Percentiles rank a stretch among this genome's conserved stretches.
Evolutionary conservation across 306 rosid species (phyloP).

Genomic region (Lotus japonicus): DNA sequence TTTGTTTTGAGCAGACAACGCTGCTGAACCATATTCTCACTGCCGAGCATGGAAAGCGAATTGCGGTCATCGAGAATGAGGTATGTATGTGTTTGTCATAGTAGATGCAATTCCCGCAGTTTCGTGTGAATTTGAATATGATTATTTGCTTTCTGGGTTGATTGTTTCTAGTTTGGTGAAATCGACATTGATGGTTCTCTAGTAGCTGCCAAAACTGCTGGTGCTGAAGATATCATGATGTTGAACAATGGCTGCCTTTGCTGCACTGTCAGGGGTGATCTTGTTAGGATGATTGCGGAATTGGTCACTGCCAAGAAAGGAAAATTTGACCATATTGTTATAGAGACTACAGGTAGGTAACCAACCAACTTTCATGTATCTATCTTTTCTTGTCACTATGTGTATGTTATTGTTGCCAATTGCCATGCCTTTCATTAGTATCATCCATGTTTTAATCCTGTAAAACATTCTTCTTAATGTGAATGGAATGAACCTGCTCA

Average conservation of each 20-base stretch:
- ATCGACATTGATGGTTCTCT: constrained; percentile 92
- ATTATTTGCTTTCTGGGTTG: neutral
- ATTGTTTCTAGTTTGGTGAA: constrained; percentile 86
- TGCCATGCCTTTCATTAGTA: neutral
- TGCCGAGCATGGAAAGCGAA: constrained; percentile 86
- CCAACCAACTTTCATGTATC: neutral
- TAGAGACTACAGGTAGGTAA: constrained; percentile 70
- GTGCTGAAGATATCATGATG: constrained; percentile 94
- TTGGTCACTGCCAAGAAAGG: constrained; percentile 77
- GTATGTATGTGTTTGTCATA: neutral
- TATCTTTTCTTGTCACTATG: neutral
- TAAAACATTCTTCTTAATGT: neutral
- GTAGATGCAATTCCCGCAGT: no score
- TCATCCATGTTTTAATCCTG: neutral
- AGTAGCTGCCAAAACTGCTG: constrained; percentile 77
- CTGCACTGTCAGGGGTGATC: constrained; percentile 98
- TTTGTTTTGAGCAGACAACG: constrained; percentile 63
- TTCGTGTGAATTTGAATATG: neutral
- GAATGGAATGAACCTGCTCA: neutral
- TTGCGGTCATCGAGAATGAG: constrained; percentile 87
- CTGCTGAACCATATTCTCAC: constrained; percentile 86
- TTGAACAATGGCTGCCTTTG: constrained; percentile 92
- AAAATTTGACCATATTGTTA: constrained; percentile 83
- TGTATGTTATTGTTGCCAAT: neutral
- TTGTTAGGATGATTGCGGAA: constrained; percentile 83